phyloP scores from a whole-genome alignment of 2,329 filamentous ascomycete genomes.

The Nothophaeocryptopus gaeumannii region DNA sequence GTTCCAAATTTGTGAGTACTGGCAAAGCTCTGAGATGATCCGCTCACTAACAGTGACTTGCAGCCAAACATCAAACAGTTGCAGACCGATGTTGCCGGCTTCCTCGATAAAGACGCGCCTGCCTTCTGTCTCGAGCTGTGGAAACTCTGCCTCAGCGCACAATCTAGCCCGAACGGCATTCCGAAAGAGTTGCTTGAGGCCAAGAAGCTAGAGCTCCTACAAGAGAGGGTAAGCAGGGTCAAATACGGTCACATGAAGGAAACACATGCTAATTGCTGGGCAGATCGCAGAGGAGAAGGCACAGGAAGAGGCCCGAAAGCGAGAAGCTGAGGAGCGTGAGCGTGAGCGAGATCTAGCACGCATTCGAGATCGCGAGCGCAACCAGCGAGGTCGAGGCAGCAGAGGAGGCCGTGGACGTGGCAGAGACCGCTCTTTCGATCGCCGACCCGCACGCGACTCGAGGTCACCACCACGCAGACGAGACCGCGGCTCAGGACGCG shows the following conservation, averaged over 20 bases:
- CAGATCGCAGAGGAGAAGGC: constrained; percentile 80
- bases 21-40: not conserved
- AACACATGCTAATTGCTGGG: constrained; percentile 21
- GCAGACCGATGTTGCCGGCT: constrained; percentile 91
- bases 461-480: constrained; percentile 52
- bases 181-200: constrained; percentile 92
- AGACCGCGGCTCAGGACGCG: constrained; percentile 41
- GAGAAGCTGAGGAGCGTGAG: constrained; percentile 67
- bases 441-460: constrained; percentile 49
- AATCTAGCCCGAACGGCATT: constrained; percentile 82
- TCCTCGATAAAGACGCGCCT: constrained; percentile 87
- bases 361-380: constrained; percentile 62
- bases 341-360: constrained; percentile 69
- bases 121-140: constrained; percentile 91
- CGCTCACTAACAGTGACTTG: not conserved
- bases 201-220: constrained; percentile 90
- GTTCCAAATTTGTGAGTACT: constrained; percentile 66
- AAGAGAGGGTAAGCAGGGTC: constrained; percentile 71
- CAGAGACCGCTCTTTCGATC: constrained; percentile 47
- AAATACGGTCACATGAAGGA: not conserved
- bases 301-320: constrained; percentile 69
- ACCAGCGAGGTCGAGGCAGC: constrained; percentile 47
- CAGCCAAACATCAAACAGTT: constrained; percentile 74
- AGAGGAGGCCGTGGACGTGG: constrained; percentile 35
- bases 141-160: constrained; percentile 86